Evolutionary conservation across 176 grass and related monocot genomes (phyloP).

Genomic region (Guadua angustifolia): DNA sequence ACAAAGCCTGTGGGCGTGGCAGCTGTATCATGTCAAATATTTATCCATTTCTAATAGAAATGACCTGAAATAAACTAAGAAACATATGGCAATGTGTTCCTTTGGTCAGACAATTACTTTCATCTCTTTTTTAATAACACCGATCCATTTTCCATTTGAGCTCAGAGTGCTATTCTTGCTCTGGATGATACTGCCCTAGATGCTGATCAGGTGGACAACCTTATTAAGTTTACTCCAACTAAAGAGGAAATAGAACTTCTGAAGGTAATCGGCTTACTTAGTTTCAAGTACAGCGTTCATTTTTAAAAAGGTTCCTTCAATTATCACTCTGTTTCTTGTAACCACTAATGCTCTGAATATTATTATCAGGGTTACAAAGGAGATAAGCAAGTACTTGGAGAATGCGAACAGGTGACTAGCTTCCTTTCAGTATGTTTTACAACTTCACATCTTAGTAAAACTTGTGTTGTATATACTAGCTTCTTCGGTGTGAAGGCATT

Average conservation of each 20-base stretch:
- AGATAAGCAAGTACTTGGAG: conserved; percentile 85
- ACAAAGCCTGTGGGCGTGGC: background rate
- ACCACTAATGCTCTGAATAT: conserved; percentile 36
- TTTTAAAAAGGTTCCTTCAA: background rate
- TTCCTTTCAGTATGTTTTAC: conserved; percentile 37
- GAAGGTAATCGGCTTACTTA: conserved; percentile 60
- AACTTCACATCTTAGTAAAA: conserved; percentile 14
- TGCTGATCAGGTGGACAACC: conserved; percentile 94
- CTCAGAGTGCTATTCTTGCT: conserved; percentile 79
- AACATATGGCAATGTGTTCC: conserved; percentile 28
- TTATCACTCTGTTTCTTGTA: conserved; percentile 1
- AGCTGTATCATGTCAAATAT: background rate
- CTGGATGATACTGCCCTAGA: conserved; percentile 91
- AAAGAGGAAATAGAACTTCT: conserved; percentile 99
- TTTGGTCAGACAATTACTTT: conserved; percentile 12
- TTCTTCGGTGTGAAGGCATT: background rate
- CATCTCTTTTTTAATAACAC: conserved; percentile 2
- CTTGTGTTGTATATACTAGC: background rate
- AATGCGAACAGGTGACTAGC: conserved; percentile 79
- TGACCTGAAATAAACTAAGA: conserved; percentile 34
- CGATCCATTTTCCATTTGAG: conserved; percentile 27
- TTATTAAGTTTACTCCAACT: conserved; percentile 97
- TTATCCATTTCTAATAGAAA: background rate
- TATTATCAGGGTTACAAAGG: conserved; percentile 88
- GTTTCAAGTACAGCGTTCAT: conserved; percentile 24